Conservation (phyloP, 2,329 filamentous ascomycete species). For the Chrysosporium queenslandicum region DNA sequence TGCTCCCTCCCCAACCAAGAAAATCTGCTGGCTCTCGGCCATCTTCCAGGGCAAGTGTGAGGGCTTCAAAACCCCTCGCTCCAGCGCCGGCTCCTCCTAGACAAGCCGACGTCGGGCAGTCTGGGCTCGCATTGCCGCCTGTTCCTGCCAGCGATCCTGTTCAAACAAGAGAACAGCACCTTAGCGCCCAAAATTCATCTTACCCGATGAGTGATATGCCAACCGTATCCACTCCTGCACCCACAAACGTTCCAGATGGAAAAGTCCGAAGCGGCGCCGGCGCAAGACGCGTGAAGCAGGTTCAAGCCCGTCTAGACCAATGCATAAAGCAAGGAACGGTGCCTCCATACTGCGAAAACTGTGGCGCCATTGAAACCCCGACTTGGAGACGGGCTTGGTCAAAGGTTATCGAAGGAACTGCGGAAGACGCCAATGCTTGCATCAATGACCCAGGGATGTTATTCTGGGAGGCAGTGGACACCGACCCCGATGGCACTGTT, state of each 20-base stretch:
- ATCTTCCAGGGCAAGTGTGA: conserved; percentile 30
- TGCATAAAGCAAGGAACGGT: conserved; percentile 68
- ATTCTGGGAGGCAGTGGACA: conserved; percentile 58
- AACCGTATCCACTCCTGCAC: conserved; percentile 32
- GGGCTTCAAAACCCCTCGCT: conserved; percentile 29
- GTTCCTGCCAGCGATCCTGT: conserved; percentile 17
- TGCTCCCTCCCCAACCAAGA: conserved; percentile 23
- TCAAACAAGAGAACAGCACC: conserved; percentile 24
- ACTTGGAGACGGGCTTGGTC: conserved; percentile 92
- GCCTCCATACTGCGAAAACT: conserved; percentile 84
- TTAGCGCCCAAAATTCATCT: conserved; percentile 37
- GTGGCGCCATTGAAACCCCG: conserved; percentile 87
- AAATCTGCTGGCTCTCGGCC: conserved; percentile 29
- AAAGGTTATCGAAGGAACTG: conserved; percentile 61
- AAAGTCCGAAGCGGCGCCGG: conserved; percentile 41
- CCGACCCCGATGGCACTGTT: conserved; percentile 53
- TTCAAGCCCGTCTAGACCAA: conserved; percentile 46
- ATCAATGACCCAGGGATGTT: conserved; percentile 64
- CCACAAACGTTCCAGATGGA: conserved; percentile 26
- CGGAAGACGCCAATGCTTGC: conserved; percentile 59
- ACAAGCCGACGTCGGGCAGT: not conserved
- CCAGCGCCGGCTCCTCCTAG: conserved; percentile 20
- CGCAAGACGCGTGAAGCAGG: conserved; percentile 57
- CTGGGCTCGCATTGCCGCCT: conserved; percentile 2
- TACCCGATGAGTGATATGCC: conserved; percentile 37